Evolutionary conservation across 192 early-diverging fungal genomes (phyloP).

Genomic region (Lunasporangiospora selenospora): DNA sequence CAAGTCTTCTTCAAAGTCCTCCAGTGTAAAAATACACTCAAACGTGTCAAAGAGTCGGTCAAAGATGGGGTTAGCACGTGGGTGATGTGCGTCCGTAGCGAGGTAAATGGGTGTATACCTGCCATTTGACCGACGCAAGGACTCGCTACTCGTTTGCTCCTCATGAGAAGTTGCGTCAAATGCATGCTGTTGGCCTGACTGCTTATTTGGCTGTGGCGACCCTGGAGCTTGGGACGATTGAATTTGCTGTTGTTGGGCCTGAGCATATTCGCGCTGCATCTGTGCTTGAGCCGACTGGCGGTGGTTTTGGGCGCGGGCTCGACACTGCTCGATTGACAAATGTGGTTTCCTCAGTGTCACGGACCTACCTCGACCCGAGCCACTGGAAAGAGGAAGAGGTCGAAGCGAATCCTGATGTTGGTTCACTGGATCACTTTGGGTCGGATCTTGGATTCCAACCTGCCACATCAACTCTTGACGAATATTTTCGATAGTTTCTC

Average conservation of each 20-base stretch:
- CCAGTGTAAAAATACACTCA: constrained; percentile 55
- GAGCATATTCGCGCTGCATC: background rate
- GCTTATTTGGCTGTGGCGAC: background rate
- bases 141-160: too few species aligned
- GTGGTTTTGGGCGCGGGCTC: constrained; percentile 14
- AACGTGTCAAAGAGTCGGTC: constrained; percentile 55
- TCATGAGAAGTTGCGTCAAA: background rate
- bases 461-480: constrained; percentile 43
- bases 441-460: constrained; percentile 17
- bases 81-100: constrained; percentile 57
- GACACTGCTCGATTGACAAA: constrained; percentile 34
- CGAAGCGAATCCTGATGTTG: too few species aligned
- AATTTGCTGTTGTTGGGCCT: constrained; percentile 8
- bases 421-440: too few species aligned
- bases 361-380: too few species aligned
- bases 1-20: constrained; percentile 53
- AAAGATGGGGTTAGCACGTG: constrained; percentile 54
- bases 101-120: constrained; percentile 55
- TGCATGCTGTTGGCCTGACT: constrained; percentile 3
- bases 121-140: constrained; percentile 26
- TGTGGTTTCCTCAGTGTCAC: constrained; percentile 11
- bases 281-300: constrained; percentile 9
- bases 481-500: constrained; percentile 38
- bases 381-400: too few species aligned
- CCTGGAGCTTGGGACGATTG: background rate